Evolutionary conservation across 148 eudicot genomes (phyloP).

Genomic region (Rhododendron ovatum): DNA sequence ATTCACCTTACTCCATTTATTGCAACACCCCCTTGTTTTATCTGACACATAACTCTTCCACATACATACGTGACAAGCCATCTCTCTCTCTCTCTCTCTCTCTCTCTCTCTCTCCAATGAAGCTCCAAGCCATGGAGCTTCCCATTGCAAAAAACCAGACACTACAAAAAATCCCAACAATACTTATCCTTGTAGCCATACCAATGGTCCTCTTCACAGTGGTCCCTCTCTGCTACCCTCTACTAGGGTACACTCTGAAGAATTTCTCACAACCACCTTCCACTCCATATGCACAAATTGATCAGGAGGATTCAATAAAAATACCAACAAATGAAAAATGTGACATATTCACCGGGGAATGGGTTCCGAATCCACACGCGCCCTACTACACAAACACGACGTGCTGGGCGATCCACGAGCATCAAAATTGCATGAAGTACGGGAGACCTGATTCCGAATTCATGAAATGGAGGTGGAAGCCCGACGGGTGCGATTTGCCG

Average conservation of each 20-base stretch:
- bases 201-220: slow-evolving; percentile 25
- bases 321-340: slow-evolving; percentile 22
- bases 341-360: slow-evolving; percentile 42
- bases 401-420: slow-evolving; percentile 45
- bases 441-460: slow-evolving; percentile 40
- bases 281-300: not conserved
- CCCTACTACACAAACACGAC: slow-evolving; percentile 49
- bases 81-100: not conserved
- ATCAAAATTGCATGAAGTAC: slow-evolving; percentile 51
- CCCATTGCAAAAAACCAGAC: slow-evolving; percentile 27
- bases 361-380: slow-evolving; percentile 38
- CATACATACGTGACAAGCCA: not conserved
- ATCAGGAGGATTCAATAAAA: not conserved
- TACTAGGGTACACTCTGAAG: slow-evolving; percentile 3
- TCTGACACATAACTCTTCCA: not conserved
- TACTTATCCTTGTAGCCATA: slow-evolving; percentile 23
- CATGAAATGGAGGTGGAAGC: slow-evolving; percentile 55
- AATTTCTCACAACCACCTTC: slow-evolving; percentile 6
- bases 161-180: slow-evolving; percentile 27
- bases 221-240: slow-evolving; percentile 35
- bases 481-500: slow-evolving; percentile 42
- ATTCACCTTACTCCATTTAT: not conserved
- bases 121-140: slow-evolving; percentile 29
- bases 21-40: not conserved
- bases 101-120: slow-evolving; percentile 16